Evolutionary conservation across 2,329 filamentous ascomycete genomes (phyloP), one percentile per base, ranked within the genome.

Genomic region (Neofusicoccum laricinum): DNA sequence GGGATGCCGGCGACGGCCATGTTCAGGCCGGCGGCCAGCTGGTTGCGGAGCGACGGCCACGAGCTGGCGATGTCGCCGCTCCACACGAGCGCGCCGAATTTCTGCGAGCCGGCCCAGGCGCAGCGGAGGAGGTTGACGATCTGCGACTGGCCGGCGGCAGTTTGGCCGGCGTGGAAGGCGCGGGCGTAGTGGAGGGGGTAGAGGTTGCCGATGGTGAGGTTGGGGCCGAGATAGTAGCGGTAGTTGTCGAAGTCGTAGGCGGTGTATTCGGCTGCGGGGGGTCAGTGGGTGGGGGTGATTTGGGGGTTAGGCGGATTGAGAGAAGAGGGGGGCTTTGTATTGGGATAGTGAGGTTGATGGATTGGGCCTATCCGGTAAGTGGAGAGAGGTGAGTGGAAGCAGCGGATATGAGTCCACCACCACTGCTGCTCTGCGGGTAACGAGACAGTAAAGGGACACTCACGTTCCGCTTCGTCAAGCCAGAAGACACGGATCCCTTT

Each of bases 221-320:
- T 84, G 2, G 83, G 76, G 0, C 86, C 86, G 1, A 76, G 75
- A 66, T 85, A 79, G 72, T 89, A 89, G 17, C 86, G 82, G 71
- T 86, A 90, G 67, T 85, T 86, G 64, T 90, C 88, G 69, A 89
- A 90, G 71, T 90, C 86, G 71, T 90, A 90, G 11, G 80, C 79
- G 0, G 76, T 79, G 68, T 89, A 90, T 71, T 90, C 87, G 0
- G 87, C 5, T 25, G 17, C 12, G 12, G 36, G 19, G 19, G n/a
- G 49, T 38, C 2, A 19, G 8, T n/a, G 2, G 8, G 15, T 11
- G 3, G 8, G 15, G 12, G 8, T 25, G 19, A 30, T 7, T 34
- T 11, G 3, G 34, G 2, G 36, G 5, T 36, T 36, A 5, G 0
- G 15, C 10, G 4, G 30, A 11, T 14, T 14, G 50, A 10, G 49